phyloP scores from a whole-genome alignment of 352 stramenopile genomes.

The Pythium dissotocum region DNA sequence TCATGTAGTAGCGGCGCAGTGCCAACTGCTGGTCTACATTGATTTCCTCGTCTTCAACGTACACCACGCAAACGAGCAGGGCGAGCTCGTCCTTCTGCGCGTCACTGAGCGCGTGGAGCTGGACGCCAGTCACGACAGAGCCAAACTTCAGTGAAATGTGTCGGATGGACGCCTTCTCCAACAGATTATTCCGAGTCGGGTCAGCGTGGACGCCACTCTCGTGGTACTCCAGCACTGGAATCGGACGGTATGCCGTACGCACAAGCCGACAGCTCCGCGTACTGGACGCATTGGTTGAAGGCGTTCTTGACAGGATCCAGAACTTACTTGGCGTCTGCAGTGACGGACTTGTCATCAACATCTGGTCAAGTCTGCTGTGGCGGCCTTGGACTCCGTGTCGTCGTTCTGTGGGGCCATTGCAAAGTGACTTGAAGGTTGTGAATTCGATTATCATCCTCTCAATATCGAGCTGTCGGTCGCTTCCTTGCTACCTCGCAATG shows the following conservation, averaged over 20 bases:
- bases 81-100: constrained; percentile 25
- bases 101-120: constrained; percentile 33
- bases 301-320: constrained; percentile 27
- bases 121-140: constrained; percentile 28
- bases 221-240: constrained; percentile 31
- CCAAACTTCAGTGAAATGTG: constrained; percentile 28
- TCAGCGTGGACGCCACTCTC: constrained; percentile 37
- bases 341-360: background rate
- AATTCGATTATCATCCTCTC: too few relatives aligned
- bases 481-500: too few relatives aligned
- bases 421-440: too few relatives aligned
- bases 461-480: too few relatives aligned
- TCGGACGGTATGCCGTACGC: constrained; percentile 33
- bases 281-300: constrained; percentile 18
- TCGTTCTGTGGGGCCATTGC: too few relatives aligned
- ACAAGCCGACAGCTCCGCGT: constrained; percentile 20
- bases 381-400: background rate
- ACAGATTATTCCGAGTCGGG: constrained; percentile 36
- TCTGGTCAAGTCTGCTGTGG: background rate
- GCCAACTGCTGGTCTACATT: constrained; percentile 32
- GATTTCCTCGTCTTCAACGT: constrained; percentile 17
- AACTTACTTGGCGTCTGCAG: background rate
- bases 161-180: constrained; percentile 16
- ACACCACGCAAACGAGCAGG: constrained; percentile 22
- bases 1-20: constrained; percentile 29